These are phyloP conservation scores for Arthrobotrys musiformis DNA, from an alignment of 2,329 filamentous ascomycete species.

Conservation along the genomic window DNA sequence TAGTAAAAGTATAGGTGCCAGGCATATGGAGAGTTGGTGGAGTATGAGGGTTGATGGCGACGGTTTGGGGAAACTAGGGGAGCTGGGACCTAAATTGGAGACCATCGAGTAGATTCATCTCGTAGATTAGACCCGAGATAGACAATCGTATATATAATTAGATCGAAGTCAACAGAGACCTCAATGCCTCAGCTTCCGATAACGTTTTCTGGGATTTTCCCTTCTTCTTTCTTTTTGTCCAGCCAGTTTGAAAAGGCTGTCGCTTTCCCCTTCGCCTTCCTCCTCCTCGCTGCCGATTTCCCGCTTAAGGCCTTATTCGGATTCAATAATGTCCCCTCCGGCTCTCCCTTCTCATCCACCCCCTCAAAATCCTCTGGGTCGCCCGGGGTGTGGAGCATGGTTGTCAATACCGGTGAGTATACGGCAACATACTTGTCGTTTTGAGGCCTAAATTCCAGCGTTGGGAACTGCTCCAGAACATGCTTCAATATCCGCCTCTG, in stretches of 20 bases:
- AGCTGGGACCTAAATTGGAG: slow-evolving; percentile 60
- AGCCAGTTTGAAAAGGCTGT: slow-evolving; percentile 31
- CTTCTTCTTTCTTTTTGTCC: slow-evolving; percentile 33
- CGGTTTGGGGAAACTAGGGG: slow-evolving; percentile 71
- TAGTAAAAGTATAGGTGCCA: slow-evolving; percentile 72
- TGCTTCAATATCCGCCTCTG: slow-evolving; percentile 57
- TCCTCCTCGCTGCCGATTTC: slow-evolving; percentile 13
- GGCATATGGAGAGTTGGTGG: slow-evolving; percentile 76
- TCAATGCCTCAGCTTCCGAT: background rate
- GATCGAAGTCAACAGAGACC: background rate
- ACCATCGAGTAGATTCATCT: slow-evolving; percentile 24
- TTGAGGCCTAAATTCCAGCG: slow-evolving; percentile 32
- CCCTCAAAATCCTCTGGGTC: slow-evolving; percentile 41
- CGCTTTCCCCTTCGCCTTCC: slow-evolving; percentile 9
- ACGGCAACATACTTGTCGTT: slow-evolving; percentile 25
- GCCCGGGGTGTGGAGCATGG: slow-evolving; percentile 21
- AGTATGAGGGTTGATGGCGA: slow-evolving; percentile 79
- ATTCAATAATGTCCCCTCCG: slow-evolving; percentile 16
- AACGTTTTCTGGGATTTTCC: slow-evolving; percentile 24
- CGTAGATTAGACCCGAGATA: background rate
- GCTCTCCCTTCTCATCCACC: slow-evolving; percentile 39
- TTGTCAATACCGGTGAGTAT: slow-evolving; percentile 35
- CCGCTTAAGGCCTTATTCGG: slow-evolving; percentile 23
- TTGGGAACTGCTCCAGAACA: slow-evolving; percentile 53
- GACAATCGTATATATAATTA: background rate